Evolutionary conservation across 2,329 filamentous ascomycete species (phyloP).

Genomic region (Colletotrichum tamarilloi): DNA sequence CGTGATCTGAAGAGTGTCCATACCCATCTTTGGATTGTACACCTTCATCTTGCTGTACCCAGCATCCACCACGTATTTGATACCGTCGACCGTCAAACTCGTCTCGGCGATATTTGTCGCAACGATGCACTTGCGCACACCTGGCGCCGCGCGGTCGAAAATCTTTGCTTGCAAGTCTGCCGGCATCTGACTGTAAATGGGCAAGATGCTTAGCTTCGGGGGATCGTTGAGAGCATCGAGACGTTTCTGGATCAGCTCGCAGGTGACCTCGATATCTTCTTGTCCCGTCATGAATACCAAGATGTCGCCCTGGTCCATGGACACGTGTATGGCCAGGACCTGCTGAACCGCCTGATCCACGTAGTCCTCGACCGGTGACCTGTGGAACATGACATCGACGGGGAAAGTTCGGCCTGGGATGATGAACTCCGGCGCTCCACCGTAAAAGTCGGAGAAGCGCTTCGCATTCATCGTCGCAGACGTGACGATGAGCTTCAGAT

Average conservation of each 20-base stretch:
- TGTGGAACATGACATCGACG: constrained; percentile 94
- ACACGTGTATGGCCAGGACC: constrained; percentile 94
- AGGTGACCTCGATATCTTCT: constrained; percentile 97
- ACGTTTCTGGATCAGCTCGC: constrained; percentile 89
- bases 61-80: constrained; percentile 98
- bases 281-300: constrained; percentile 99
- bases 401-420: constrained; percentile 97
- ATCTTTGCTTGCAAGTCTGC: constrained; percentile 98
- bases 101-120: constrained; percentile 99
- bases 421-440: constrained; percentile 94
- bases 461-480: constrained; percentile 99
- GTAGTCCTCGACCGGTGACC: constrained; percentile 96
- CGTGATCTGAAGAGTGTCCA: constrained; percentile 98
- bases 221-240: constrained; percentile 92
- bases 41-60: constrained; percentile 98
- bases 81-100: constrained; percentile 96
- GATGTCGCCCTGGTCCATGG: constrained; percentile 92
- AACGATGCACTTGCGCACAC: constrained; percentile 96
- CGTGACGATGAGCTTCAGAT: constrained; percentile 96
- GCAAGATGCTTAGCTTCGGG: constrained; percentile 91
- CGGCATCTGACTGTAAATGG: constrained; percentile 99
- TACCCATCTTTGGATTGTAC: constrained; percentile 98
- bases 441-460: constrained; percentile 94
- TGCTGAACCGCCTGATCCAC: constrained; percentile 98
- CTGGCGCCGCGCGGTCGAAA: constrained; percentile 89